Base-by-base conservation (phyloP, 495 filamentous ascomycete genomes). In the Trichoderma reesei region DNA sequence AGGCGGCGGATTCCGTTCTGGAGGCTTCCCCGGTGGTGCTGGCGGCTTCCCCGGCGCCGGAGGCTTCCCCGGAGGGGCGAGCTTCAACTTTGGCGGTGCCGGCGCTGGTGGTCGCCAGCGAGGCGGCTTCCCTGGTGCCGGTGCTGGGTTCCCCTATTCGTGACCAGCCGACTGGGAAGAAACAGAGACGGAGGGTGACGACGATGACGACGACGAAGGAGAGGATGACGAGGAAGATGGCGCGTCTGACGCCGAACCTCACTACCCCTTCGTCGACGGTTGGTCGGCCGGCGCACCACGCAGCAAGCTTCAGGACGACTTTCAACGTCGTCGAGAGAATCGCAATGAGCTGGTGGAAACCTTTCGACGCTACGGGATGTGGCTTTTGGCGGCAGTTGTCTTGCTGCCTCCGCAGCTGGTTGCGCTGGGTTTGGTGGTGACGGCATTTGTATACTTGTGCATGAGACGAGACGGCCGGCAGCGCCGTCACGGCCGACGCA, bases 21-120 rank as follows among this genome's bases (percentile, higher is more conserved):
- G 78, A 56, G 79, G 80, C 65, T 76, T 75, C 66, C 79, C 78
- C 61, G 76, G 77, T 14, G 75, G 76, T 59, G 73, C 69, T 56
- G 73, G 74, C 59, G 71, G 72, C 64, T 68, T 67, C 38, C 70
- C 70, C 38, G 71, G 71, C 44, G 71, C 64, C 10, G 62, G 70
- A 68, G 46, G 63, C 46, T 64, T 64, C 31, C 54, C 63, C 1
- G 61, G 61, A 31, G 61, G 61, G 16, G 61, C 61, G 6, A 34
- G 38, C 14, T 65, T 65, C 63, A 72, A 72, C 54, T 56, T 71
- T 31, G 70, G 77, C 42, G 62, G 72, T 4, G 76, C 75, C 13
- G 72, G 75, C 26, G 75, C 69, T 67, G 51, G 51, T 34, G 51
- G 51, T 14, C 51, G 51, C 16, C 51, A 56, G 26, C 70, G 71